Evolutionary conservation across 2,329 filamentous ascomycete genomes (phyloP).

Genomic region (Trichophyton benhamiae): DNA sequence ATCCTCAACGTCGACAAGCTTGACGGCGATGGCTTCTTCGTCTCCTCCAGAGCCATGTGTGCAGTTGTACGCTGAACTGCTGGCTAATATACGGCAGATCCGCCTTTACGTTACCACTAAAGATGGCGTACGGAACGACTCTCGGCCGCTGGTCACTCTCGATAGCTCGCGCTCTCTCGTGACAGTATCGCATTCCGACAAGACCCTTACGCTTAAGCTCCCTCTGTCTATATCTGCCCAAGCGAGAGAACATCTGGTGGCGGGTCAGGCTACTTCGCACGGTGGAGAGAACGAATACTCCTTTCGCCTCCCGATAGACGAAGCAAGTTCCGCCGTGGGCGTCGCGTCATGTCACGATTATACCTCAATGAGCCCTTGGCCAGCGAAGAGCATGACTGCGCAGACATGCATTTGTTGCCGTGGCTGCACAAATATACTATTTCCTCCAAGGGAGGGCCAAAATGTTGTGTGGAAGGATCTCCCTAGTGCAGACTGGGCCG

Average conservation of each 20-base stretch:
- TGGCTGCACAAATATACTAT: conserved; percentile 23
- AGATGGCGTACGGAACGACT: not conserved
- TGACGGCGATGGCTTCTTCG: not conserved
- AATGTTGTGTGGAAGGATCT: conserved; percentile 71
- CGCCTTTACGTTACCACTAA: conserved; percentile 44
- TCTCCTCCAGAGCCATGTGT: conserved; percentile 12
- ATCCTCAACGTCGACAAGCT: not conserved
- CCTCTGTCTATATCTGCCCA: conserved; percentile 29
- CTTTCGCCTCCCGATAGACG: conserved; percentile 42
- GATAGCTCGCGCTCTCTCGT: conserved; percentile 26
- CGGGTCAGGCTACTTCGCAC: not conserved
- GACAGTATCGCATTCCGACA: conserved; percentile 21
- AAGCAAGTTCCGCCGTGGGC: conserved; percentile 11
- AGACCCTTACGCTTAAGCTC: conserved; percentile 35
- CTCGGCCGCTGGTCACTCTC: conserved; percentile 19
- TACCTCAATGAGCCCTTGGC: conserved; percentile 28
- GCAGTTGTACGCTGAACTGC: conserved; percentile 47
- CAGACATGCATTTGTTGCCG: conserved; percentile 28
- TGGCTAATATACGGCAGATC: conserved; percentile 49
- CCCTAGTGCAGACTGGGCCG: conserved; percentile 93
- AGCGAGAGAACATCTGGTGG: conserved; percentile 14
- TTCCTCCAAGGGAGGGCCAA: conserved; percentile 15
- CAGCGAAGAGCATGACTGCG: conserved; percentile 26
- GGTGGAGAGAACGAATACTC: conserved; percentile 36
- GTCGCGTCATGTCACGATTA: conserved; percentile 10